These are phyloP conservation scores for Boletus huronensis DNA, from an alignment of 768 basidiomycete genomes.

Conservation along the genomic window DNA sequence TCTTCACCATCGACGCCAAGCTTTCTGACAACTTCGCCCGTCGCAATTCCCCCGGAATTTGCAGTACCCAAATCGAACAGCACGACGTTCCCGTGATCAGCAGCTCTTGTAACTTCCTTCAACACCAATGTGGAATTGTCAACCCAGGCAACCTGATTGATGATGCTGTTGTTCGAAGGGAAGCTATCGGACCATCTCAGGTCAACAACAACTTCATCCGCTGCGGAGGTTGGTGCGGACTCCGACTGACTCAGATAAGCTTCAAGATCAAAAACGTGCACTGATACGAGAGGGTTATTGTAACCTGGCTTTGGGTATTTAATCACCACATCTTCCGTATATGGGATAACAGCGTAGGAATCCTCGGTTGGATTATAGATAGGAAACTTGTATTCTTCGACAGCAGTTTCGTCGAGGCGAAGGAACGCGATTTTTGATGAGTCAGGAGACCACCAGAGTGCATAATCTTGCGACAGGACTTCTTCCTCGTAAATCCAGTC, in stretches of 20 bases:
- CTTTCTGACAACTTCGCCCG: slow-evolving; percentile 63
- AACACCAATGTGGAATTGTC: slow-evolving; percentile 67
- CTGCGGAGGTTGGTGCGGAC: slow-evolving; percentile 28
- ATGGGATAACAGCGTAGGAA: slow-evolving; percentile 69
- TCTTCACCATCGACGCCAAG: slow-evolving; percentile 83
- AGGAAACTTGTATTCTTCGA: slow-evolving; percentile 84
- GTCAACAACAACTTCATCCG: slow-evolving; percentile 46
- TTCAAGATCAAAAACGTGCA: slow-evolving; percentile 78
- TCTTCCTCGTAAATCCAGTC: slow-evolving; percentile 99
- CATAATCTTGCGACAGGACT: slow-evolving; percentile 65
- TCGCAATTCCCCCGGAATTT: slow-evolving; percentile 27
- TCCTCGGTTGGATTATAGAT: slow-evolving; percentile 86
- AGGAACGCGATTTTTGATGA: slow-evolving; percentile 70
- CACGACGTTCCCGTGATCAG: slow-evolving; percentile 75
- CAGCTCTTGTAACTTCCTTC: slow-evolving; percentile 85
- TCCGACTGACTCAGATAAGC: slow-evolving; percentile 42
- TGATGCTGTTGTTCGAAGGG: slow-evolving; percentile 58
- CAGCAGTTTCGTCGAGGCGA: slow-evolving; percentile 81
- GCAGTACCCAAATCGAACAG: slow-evolving; percentile 56
- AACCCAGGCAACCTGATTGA: slow-evolving; percentile 88
- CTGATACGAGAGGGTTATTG: slow-evolving; percentile 79
- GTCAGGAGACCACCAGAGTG: slow-evolving; percentile 89
- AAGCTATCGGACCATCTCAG: slow-evolving; percentile 67
- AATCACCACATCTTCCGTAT: slow-evolving; percentile 61
- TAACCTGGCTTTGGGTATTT: slow-evolving; percentile 90